Evolutionary conservation across 2,329 filamentous ascomycete genomes (phyloP), one percentile per base, ranked within the genome.

Genomic region (Tricladium varicosporioides): DNA sequence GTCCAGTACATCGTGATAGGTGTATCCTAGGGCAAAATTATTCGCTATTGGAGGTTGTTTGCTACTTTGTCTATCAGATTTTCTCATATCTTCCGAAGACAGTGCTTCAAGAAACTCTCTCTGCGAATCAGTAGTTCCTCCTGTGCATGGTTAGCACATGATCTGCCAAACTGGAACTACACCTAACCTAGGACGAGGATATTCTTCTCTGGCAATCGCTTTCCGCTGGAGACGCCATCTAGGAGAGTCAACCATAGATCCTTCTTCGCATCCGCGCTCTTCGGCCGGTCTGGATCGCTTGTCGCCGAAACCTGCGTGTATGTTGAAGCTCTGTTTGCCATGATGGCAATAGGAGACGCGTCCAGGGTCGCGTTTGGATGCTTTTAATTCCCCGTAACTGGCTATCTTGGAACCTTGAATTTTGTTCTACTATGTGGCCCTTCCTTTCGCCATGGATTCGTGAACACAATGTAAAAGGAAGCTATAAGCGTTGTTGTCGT

Each of bases 201-300:
- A 71, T 92, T 95, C 82, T 96, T 97, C 75, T 96, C 91, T 5
- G 92, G 91, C 68, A 97, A 77, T 65, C 89, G 84, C 78, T 94
- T 95, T 64, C 90, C 91, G 74, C 89, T 96, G 66, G 92, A 91
- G 65, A 94, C 92, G 53, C 85, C 87, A 73, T 95, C 91, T 65
- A 97, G 81, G 88, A 97, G 91, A 46, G 91, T 92, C 60, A 89
- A 92, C 93, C 93, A 97, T 74, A 97, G 87, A 71, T 96, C 91
- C 75, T 90, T 91, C 76, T 91, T 92, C 62, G 77, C 75, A 72
- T 87, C 87, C 66, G 89, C 87, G 73, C 78, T 82, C 75, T 83
- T 81, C 63, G 80, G 81, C 66, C 75, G 75, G 49, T 84, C 83
- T 56, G 78, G 77, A 59, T 79, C 79, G 58, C 71, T 74, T 66